Evolutionary conservation across 1,284 basidiomycete genomes (phyloP), one percentile per base, ranked within the genome.

Genomic region (Puccinia coronata): DNA sequence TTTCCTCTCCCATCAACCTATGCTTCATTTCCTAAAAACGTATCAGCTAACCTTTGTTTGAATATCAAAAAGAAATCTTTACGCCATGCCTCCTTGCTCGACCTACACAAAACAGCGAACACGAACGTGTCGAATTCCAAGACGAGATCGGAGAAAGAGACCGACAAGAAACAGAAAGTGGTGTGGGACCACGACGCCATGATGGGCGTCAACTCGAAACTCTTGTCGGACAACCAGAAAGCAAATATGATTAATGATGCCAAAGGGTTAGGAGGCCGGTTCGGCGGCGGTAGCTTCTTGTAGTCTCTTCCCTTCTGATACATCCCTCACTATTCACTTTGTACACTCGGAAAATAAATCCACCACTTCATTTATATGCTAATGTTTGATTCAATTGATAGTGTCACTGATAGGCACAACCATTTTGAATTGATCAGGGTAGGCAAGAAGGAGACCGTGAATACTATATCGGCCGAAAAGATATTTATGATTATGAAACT

Each of bases 181-280:
- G 93, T 96, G 59, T 97, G 95, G 95, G 94, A 97, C 84, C 93
- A 93, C 84, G 88, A 90, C 55, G 88, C 93, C 31, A 93, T 95
- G 87, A 95, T 97, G 93, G 90, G 90, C 3, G 85, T 95, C 18
- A 91, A 91, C 5, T 95, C 95, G 6, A 88, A 92, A 73, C 87
- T 96, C 53, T 91, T 97, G 91, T 93, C 92, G 84, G 94, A 95
- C 83, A 89, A 88, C 80, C 91, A 92, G 85, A 89, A 95, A 80
- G 88, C 89, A 77, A 91, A 91, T 84, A 89, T 94, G 86, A 89
- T 97, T 83, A 89, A 88, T 75, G 94, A 96, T 82, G 91, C 94
- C 16, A 90, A 89, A 83, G 90, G 91, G 6, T 88, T 96, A 34
- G 91, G 92, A 55, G 92, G 94, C 85, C 88, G 93, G 69, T 96